Base-by-base conservation (phyloP, 2,329 filamentous ascomycete genomes). In the Gnomoniopsis sp. region DNA sequence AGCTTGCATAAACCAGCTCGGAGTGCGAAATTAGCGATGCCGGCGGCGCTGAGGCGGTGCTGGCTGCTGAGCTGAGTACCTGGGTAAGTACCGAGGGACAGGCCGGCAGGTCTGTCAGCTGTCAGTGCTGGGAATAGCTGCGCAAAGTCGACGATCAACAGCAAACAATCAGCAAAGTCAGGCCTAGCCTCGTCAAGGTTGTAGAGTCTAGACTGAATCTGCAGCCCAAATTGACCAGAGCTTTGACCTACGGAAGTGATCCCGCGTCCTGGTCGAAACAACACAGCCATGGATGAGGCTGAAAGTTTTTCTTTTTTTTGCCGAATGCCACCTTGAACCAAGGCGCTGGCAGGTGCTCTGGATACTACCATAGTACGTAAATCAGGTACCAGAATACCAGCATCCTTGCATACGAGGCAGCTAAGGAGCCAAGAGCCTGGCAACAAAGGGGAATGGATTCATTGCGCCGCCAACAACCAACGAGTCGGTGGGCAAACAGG, bases 251-350 rank as follows among this genome's bases (percentile, higher is more conserved):
- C 46, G 53, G 44, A 55, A 23, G 36, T 34, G 34, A 46, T 19
- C 46, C n/a, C 22, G 38, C 21, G 6, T 49, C 33, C 34, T 49
- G 34, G 19, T 34, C 21, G 49, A 52, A 48, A 48, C 55, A 33
- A 19, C 19, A 21, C 23, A 7, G 21, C 2, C 38, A 51, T 19
- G 21, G 48, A 22, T 44, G 58, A 58, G 36, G 49, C 52, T 57
- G 58, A 47, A 46, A 53, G 46, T 19, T 50, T 56, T 56, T 52
- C 47, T 57, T 26, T n/a, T 50, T 56, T 56, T 53, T 48, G 21
- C 49, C 30, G 26, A 21, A 14, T 34, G 21, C 49, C 17, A 50
- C 49, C 49, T 36, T 11, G n/a, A 3, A n/a, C 43, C 43, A 12
- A 19, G 43, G n/a, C n/a, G 19, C n/a, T 46, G 26, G 26, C 26